These are phyloP conservation scores for Thraustochytrium sp. DNA, from an alignment of 352 stramenopile species.

Conservation along the genomic window DNA sequence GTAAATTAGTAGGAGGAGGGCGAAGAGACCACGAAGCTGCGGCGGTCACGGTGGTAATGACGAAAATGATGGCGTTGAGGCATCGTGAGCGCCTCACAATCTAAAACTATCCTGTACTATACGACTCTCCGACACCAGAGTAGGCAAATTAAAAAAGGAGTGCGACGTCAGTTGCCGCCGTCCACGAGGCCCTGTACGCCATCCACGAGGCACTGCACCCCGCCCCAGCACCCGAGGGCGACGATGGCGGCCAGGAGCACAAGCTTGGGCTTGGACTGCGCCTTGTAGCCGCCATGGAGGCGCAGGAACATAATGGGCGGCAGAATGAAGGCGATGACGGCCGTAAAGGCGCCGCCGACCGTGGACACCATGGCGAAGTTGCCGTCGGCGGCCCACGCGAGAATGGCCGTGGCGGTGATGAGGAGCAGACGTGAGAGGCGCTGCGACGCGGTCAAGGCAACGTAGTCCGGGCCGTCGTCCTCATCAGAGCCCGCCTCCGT, in stretches of 20 bases:
- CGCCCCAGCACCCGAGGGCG: background rate
- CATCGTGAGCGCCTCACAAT: too few species aligned
- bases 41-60: too few species aligned
- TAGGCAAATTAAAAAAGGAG: background rate
- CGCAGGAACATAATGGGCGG: background rate
- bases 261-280: background rate
- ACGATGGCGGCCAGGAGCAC: background rate
- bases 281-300: background rate
- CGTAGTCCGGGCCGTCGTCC: background rate
- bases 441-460: background rate
- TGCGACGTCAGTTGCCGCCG: too few species aligned
- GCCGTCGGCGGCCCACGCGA: background rate
- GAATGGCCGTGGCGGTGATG: background rate
- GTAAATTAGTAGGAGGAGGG: background rate
- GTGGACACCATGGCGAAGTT: constrained; percentile 23
- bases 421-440: background rate
- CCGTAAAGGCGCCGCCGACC: background rate
- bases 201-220: background rate
- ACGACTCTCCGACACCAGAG: too few species aligned
- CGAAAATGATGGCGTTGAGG: too few species aligned
- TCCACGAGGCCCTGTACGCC: background rate
- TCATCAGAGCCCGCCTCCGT: too few species aligned
- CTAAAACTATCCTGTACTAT: too few species aligned
- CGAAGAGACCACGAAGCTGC: too few species aligned
- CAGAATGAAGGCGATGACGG: constrained; percentile 17